These are phyloP conservation scores for Pharus latifolius DNA, from an alignment of 176 grass and related monocot species.

Conservation along the genomic window DNA sequence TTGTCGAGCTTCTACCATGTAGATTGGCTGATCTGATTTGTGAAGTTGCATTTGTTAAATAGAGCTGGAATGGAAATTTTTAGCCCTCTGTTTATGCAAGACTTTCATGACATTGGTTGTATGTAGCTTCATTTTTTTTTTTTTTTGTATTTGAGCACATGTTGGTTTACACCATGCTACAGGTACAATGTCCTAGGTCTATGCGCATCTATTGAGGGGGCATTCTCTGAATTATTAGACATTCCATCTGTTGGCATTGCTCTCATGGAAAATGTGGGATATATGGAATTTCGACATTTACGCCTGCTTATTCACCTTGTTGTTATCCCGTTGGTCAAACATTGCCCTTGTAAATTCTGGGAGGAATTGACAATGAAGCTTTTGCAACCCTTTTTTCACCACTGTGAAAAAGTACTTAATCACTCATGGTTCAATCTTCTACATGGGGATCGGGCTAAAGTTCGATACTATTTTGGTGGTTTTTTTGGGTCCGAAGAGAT, in stretches of 20 bases:
- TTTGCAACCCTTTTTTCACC: conserved; percentile 39
- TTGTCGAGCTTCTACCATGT: no score
- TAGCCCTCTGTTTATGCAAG: no score
- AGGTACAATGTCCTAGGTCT: conserved; percentile 55
- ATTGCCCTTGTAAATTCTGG: conserved; percentile 36
- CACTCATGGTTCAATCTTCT: conserved; percentile 39
- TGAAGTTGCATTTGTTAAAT: no score
- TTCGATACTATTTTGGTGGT: conserved; percentile 28
- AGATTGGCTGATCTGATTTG: no score
- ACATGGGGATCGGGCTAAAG: conserved; percentile 15
- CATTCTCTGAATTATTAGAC: conserved; percentile 33
- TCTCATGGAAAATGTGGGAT: conserved; percentile 34
- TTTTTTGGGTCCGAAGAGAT: conserved; percentile 45
- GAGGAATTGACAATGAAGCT: conserved; percentile 28
- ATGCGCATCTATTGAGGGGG: conserved; percentile 32
- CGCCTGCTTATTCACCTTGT: conserved; percentile 46
- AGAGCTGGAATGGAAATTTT: no score
- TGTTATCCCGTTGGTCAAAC: conserved; percentile 35
- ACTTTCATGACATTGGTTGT: no score
- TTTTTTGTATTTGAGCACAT: neutral
- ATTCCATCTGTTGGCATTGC: conserved; percentile 33
- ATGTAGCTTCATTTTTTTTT: neutral
- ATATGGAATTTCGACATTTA: conserved; percentile 47
- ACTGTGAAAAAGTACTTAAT: conserved; percentile 40
- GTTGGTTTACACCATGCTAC: neutral